Conservation (phyloP, 805 yeast genomes). For the Pichia californica region DNA sequence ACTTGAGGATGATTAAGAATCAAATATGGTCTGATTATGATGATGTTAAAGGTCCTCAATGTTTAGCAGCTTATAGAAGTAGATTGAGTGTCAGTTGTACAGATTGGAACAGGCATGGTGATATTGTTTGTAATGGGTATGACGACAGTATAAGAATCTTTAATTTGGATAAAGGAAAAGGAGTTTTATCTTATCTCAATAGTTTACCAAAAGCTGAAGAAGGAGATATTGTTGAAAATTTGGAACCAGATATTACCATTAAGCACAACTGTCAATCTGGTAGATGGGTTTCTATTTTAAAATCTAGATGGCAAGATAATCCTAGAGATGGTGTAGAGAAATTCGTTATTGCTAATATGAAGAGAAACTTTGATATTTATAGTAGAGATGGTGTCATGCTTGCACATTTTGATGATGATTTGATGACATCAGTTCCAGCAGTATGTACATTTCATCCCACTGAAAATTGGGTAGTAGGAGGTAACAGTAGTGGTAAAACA, state of each 20-base stretch:
- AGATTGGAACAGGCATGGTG: conserved; percentile 67
- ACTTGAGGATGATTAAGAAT: conserved; percentile 48
- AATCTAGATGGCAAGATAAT: conserved; percentile 76
- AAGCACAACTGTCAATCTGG: conserved; percentile 96
- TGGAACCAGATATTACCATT: conserved; percentile 58
- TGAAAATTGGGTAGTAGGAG: conserved; percentile 88
- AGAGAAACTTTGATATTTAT: conserved; percentile 76
- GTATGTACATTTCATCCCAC: conserved; percentile 79
- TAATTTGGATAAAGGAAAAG: conserved; percentile 36
- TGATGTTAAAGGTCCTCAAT: conserved; percentile 39
- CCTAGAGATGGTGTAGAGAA: conserved; percentile 72
- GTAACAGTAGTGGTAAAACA: conserved; percentile 88
- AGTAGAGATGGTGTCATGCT: conserved; percentile 69
- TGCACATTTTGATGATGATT: conserved; percentile 56
- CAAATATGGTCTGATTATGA: conserved; percentile 57
- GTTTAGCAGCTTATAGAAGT: conserved; percentile 58
- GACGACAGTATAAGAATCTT: conserved; percentile 79
- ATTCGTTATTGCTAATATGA: conserved; percentile 92
- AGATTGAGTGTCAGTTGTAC: conserved; percentile 78
- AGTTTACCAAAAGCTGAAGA: conserved; percentile 17
- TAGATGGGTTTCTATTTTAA: conserved; percentile 89
- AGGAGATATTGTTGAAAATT: conserved; percentile 30
- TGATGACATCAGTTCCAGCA: conserved; percentile 89
- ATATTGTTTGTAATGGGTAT: conserved; percentile 87
- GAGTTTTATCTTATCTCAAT: conserved; percentile 17